Base-by-base conservation (phyloP, 2,329 filamentous ascomycete species). In the Fusarium sp. region DNA sequence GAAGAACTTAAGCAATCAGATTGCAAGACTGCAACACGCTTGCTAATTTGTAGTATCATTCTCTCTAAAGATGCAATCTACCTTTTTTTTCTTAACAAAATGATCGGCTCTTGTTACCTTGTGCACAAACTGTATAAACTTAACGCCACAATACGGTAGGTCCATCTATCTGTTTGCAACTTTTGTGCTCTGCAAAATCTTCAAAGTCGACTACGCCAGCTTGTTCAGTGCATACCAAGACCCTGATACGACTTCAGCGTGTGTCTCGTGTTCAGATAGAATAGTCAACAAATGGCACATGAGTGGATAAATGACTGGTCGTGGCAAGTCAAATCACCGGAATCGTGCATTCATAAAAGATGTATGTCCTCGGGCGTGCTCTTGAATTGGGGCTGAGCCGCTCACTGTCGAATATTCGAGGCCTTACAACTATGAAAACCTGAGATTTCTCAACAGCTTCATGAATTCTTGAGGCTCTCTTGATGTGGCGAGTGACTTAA, bases 181-280 rank as follows among this genome's bases (percentile, higher is more conserved):
- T 48, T 56, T 26, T 30, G 47, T 62, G 46, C 43, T 54, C 38
- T 34, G 56, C 12, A 46, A 48, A 52, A 47, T 60, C 43, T 66
- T 55, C 53, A 59, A 52, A 58, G 44, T 47, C 38, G 46, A 39
- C 59, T 49, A 34, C 45, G 43, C 59, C 59, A 50, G 48, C 39
- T 24, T 52, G 46, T 50, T 46, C 52, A 32, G 47, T 52, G 40
- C 44, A 58, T 28, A 38, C 40, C 43, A 64, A 62, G 24, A 23
- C 38, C 43, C 58, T 50, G 52, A 65, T 53, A 20, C 50, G n/a
- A 50, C 24, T 55, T 56, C 56, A 45, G 54, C 42, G 57, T 58
- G 56, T 51, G 52, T 61, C 64, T 67, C 64, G 67, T 72, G 68
- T 69, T 72, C 65, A 63, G 58, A 62, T 44, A 45, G 56, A 60